Conservation (phyloP, 2,329 filamentous ascomycete genomes). For the Lecanosticta acicola region DNA sequence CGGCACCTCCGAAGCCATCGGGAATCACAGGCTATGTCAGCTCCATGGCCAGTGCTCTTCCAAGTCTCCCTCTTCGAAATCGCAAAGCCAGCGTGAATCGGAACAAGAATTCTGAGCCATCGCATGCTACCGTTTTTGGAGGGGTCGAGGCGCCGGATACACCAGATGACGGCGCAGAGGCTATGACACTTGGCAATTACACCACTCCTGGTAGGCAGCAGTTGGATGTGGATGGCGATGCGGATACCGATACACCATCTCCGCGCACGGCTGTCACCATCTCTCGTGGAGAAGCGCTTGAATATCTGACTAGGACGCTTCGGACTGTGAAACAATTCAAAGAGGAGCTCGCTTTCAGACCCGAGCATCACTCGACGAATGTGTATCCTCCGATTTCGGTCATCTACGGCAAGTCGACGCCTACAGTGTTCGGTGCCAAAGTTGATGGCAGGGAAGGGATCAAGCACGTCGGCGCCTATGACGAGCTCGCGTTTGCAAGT, state of each 20-base stretch:
- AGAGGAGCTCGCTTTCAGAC: conserved; percentile 59
- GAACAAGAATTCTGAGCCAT: conserved; percentile 11
- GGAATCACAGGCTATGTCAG: conserved; percentile 43
- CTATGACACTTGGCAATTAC: conserved; percentile 38
- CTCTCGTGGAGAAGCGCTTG: conserved; percentile 49
- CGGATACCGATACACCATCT: conserved; percentile 15
- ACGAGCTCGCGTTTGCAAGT: conserved; percentile 77
- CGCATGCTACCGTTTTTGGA: conserved; percentile 18
- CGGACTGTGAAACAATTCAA: conserved; percentile 69
- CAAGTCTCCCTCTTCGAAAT: conserved; percentile 22
- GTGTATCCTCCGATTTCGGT: conserved; percentile 74
- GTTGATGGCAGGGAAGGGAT: conserved; percentile 71
- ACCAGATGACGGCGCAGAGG: conserved; percentile 16
- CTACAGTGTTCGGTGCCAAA: conserved; percentile 76
- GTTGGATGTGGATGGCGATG: conserved; percentile 3
- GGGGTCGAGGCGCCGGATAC: conserved; percentile 26
- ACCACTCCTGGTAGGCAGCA: conserved; percentile 21
- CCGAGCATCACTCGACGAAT: conserved; percentile 58
- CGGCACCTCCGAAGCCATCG: conserved; percentile 29
- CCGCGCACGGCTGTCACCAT: conserved; percentile 46
- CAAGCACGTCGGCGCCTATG: conserved; percentile 69
- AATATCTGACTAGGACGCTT: conserved; percentile 72
- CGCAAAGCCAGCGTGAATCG: conserved; percentile 24
- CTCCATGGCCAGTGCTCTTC: conserved; percentile 44
- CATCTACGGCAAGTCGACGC: conserved; percentile 80